Percentiles rank a stretch among this genome's conserved stretches.
Evolutionary conservation across 768 basidiomycete genomes (phyloP).

Genomic region (Pleurotus pulmonarius): DNA sequence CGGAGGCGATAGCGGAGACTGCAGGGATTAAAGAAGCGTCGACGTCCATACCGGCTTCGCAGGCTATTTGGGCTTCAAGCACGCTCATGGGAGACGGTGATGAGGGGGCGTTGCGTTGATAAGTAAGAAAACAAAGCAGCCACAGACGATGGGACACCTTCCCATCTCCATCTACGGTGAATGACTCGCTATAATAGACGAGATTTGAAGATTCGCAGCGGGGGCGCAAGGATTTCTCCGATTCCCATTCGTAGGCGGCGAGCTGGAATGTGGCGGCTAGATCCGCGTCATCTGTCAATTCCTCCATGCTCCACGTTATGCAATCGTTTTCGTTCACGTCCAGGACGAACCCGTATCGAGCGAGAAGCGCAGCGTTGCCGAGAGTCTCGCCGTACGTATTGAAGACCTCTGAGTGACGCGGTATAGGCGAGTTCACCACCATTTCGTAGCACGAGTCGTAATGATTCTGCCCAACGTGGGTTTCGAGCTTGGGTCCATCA

Average conservation of each 20-base stretch:
- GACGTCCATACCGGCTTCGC: not conserved
- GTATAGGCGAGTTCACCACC: conserved; percentile 54
- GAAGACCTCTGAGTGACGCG: conserved; percentile 55
- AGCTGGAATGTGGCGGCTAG: conserved; percentile 1
- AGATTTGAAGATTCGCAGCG: not conserved
- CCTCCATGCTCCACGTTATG: conserved; percentile 37
- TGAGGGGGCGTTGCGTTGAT: not conserved
- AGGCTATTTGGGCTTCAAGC: not conserved
- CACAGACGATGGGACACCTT: conserved; percentile 48
- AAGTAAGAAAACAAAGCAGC: conserved; percentile 28
- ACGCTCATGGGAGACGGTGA: not conserved
- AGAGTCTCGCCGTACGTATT: conserved; percentile 75
- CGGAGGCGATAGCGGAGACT: conserved; percentile 16
- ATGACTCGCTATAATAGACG: conserved; percentile 3
- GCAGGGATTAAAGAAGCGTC: not conserved
- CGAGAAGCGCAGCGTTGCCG: conserved; percentile 61
- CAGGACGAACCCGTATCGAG: conserved; percentile 71
- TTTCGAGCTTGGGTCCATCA: not conserved
- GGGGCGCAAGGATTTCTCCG: not conserved
- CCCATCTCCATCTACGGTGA: conserved; percentile 49
- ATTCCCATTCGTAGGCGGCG: conserved; percentile 4
- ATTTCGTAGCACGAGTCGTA: conserved; percentile 57
- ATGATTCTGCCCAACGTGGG: conserved; percentile 3
- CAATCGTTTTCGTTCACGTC: conserved; percentile 68
- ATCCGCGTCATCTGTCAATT: conserved; percentile 20